phyloP scores from a whole-genome alignment of 164 flowering plant genomes.

The Aristolochia fimbriata region DNA sequence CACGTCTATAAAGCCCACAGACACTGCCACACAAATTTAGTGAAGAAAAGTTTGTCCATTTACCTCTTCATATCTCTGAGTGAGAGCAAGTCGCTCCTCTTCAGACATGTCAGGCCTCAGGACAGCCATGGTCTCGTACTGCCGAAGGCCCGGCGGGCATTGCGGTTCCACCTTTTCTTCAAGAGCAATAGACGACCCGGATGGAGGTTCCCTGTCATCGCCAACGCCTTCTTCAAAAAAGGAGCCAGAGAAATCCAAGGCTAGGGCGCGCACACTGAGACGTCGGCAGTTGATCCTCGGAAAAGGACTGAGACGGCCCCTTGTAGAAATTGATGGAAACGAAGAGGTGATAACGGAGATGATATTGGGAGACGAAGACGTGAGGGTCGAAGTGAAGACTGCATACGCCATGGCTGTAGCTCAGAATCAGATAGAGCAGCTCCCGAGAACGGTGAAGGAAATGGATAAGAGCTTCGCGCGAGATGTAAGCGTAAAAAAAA shows the following conservation, averaged over 20 bases:
- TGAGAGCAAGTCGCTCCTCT: slow-evolving; percentile 68
- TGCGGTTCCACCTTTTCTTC: slow-evolving; percentile 71
- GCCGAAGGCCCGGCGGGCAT: slow-evolving; percentile 86
- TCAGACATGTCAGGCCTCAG: slow-evolving; percentile 91
- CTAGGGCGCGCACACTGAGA: slow-evolving; percentile 29
- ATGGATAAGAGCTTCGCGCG: neutral
- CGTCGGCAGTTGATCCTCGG: slow-evolving; percentile 5
- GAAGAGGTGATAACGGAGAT: slow-evolving; percentile 6
- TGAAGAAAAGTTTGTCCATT: neutral
- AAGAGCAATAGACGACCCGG: slow-evolving; percentile 22
- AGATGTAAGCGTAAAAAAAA: neutral
- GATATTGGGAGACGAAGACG: slow-evolving; percentile 9
- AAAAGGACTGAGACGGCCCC: slow-evolving; percentile 11
- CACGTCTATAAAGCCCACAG: too few species aligned
- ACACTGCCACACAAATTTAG: too few species aligned
- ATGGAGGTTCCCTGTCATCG: slow-evolving; percentile 34
- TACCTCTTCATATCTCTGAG: slow-evolving; percentile 63
- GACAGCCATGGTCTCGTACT: slow-evolving; percentile 82
- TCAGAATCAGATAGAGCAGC: neutral
- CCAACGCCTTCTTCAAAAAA: slow-evolving; percentile 68
- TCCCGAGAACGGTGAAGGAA: neutral
- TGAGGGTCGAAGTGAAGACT: slow-evolving; percentile 12
- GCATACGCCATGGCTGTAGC: slow-evolving; percentile 22
- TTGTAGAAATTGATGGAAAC: slow-evolving; percentile 14
- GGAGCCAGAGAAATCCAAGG: slow-evolving; percentile 59